A percentile compares a stretch with the other conserved stretches of the same genome.
Conservation (phyloP, 2,329 filamentous ascomycete genomes). For the Verticillium nonalfalfae region DNA sequence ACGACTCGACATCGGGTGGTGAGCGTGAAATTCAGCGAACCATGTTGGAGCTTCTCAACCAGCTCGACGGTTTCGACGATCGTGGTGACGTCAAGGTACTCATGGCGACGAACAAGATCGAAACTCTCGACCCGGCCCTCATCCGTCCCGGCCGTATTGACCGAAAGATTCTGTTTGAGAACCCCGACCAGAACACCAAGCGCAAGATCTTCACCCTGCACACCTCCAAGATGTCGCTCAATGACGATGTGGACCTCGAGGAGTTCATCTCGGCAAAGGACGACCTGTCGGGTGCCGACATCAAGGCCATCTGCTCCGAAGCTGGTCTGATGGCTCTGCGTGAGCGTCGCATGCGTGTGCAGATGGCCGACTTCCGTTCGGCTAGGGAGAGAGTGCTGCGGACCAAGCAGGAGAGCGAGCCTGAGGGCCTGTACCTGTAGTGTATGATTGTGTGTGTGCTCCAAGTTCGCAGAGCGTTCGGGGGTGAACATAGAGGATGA, state of each 20-base stretch:
- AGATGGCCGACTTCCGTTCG: conserved; percentile 96
- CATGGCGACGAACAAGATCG: conserved; percentile 99
- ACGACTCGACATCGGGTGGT: conserved; percentile 93
- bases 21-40: conserved; percentile 97
- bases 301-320: conserved; percentile 98
- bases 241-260: conserved; percentile 94
- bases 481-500: not conserved
- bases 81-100: conserved; percentile 98
- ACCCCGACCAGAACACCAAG: conserved; percentile 75
- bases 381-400: conserved; percentile 92
- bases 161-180: conserved; percentile 80
- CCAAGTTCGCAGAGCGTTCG: not conserved
- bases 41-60: conserved; percentile 96
- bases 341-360: conserved; percentile 94
- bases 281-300: conserved; percentile 92
- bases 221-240: conserved; percentile 97
- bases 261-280: conserved; percentile 99
- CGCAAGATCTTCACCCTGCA: conserved; percentile 98
- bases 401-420: conserved; percentile 98
- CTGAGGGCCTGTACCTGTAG: conserved; percentile 97
- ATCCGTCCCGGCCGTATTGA: conserved; percentile 98
- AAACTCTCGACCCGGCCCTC: conserved; percentile 89
- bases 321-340: conserved; percentile 89
- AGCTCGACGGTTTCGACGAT: conserved; percentile 97
- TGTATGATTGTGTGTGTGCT: conserved; percentile 7